Percentiles rank a stretch among this genome's conserved stretches.
These are phyloP conservation scores for Talaromyces sp. DNA, from an alignment of 2,329 filamentous ascomycete species.

Conservation along the genomic window DNA sequence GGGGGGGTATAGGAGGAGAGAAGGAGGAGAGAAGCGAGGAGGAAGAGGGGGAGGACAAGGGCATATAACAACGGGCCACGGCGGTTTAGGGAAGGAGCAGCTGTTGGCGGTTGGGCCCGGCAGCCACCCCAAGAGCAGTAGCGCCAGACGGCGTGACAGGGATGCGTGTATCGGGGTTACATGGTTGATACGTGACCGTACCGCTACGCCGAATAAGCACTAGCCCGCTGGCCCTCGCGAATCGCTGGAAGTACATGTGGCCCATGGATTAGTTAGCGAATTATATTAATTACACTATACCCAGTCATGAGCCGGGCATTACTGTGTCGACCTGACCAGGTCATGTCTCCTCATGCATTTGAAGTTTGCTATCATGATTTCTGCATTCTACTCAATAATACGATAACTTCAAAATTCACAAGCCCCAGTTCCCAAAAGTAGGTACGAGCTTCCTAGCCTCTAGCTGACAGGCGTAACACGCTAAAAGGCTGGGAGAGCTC, in stretches of 20 bases:
- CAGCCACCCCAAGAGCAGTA: not conserved
- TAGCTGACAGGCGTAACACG: not conserved
- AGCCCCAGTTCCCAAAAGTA: not conserved
- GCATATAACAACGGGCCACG: not conserved
- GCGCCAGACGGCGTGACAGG: not conserved
- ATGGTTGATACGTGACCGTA: not conserved
- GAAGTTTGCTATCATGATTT: not conserved
- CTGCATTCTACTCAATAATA: no score
- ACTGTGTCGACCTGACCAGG: not conserved
- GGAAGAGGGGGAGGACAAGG: conserved; percentile 2
- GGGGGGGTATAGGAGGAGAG: not conserved
- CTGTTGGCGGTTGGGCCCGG: not conserved
- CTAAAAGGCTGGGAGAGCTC: not conserved
- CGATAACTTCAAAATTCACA: no score
- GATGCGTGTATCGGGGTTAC: not conserved
- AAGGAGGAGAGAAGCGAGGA: conserved; percentile 6
- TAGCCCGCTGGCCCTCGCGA: not conserved
- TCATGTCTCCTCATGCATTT: not conserved
- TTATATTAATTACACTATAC: not conserved
- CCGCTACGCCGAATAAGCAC: not conserved
- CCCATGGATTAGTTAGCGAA: no score
- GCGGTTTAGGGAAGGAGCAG: not conserved
- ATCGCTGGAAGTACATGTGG: not conserved
- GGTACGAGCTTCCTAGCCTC: no score
- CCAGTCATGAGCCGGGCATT: not conserved